Evolutionary conservation across 805 yeast species (phyloP).

Genomic region (Kurtzmaniella cleridarum): DNA sequence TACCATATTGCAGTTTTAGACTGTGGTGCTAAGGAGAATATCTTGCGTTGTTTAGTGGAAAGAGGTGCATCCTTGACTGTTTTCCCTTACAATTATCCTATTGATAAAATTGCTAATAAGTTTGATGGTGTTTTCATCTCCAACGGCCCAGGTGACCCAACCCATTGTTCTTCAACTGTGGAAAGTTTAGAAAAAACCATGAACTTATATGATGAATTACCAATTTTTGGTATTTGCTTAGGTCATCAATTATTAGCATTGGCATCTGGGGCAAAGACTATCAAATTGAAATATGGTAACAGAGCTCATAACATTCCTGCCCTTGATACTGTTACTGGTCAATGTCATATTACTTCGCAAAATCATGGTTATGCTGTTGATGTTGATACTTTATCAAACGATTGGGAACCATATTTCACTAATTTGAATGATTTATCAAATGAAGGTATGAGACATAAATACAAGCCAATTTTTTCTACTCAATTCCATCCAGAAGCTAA

Average conservation of each 20-base stretch:
- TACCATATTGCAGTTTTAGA: constrained; percentile 87
- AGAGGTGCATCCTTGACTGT: constrained; percentile 97
- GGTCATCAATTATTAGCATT: constrained; percentile 96
- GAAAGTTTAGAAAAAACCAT: constrained; percentile 67
- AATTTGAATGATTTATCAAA: constrained; percentile 94
- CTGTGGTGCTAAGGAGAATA: constrained; percentile 98
- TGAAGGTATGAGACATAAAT: constrained; percentile 92
- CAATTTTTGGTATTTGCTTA: constrained; percentile 95
- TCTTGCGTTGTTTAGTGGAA: constrained; percentile 84
- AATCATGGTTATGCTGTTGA: constrained; percentile 99
- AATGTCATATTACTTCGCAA: constrained; percentile 98
- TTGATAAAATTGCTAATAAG: constrained; percentile 82
- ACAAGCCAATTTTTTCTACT: constrained; percentile 88
- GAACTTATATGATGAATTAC: constrained; percentile 58
- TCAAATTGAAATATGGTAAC: constrained; percentile 94
- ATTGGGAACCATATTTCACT: constrained; percentile 80
- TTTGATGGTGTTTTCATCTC: constrained; percentile 94
- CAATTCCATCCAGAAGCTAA: constrained; percentile 99
- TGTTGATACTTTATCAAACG: constrained; percentile 62
- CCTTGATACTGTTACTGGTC: constrained; percentile 82
- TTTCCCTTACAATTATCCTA: constrained; percentile 92
- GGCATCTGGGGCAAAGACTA: constrained; percentile 91
- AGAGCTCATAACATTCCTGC: constrained; percentile 99
- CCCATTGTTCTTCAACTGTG: constrained; percentile 78
- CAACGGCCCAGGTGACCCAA: constrained; percentile 98